phyloP scores from a whole-genome alignment of 352 stramenopile species.

The Pythium phragmitis region DNA sequence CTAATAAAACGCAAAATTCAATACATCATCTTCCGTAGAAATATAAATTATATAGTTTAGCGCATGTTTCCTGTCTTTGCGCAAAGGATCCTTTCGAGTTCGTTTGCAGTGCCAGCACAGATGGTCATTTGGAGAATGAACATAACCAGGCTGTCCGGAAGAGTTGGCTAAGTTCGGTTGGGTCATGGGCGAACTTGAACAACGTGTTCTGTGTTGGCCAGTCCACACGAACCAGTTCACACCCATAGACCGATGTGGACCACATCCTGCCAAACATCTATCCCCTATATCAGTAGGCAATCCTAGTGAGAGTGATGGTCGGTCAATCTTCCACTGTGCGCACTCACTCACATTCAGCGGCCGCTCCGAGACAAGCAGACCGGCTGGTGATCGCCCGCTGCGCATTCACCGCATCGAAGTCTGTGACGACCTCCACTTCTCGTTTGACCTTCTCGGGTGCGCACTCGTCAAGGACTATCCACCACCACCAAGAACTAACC shows the following conservation, averaged over 20 bases:
- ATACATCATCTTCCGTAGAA: background rate
- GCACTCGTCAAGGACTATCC: background rate
- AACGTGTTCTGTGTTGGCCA: background rate
- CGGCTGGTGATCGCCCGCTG: background rate
- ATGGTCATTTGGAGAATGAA: conserved; percentile 14
- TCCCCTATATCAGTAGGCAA: background rate
- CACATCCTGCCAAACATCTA: conserved; percentile 1
- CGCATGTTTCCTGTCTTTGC: conserved; percentile 11
- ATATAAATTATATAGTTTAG: background rate
- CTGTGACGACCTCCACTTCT: conserved; percentile 5
- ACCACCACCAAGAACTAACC: background rate
- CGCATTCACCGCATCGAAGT: conserved; percentile 6
- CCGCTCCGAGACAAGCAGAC: background rate
- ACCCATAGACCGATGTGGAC: conserved; percentile 5
- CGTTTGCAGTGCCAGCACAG: conserved; percentile 13
- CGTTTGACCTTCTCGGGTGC: conserved; percentile 4
- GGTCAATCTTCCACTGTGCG: background rate
- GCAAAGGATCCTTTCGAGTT: background rate
- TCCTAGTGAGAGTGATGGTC: conserved; percentile 18
- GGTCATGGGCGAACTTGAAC: conserved; percentile 7
- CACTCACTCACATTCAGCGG: background rate
- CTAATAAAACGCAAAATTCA: background rate
- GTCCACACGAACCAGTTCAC: background rate
- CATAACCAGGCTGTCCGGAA: background rate
- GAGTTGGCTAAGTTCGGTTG: conserved; percentile 9